Evolutionary conservation across 73 alveolate genomes (phyloP).

Genomic region (Effrenium voratum): DNA sequence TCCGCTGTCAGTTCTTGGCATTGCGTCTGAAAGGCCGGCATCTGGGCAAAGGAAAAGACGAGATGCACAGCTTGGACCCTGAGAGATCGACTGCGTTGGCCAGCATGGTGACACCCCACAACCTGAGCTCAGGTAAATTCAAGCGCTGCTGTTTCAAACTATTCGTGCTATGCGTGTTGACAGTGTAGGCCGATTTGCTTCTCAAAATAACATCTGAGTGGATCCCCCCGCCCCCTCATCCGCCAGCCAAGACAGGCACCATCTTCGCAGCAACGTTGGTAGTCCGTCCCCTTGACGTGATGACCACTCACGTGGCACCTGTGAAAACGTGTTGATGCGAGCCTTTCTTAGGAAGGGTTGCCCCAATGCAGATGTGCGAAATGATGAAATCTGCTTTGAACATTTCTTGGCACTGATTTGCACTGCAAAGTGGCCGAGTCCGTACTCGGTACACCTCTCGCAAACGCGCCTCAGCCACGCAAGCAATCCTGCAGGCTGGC

Average conservation of each 20-base stretch:
- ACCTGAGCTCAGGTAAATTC: too few relatives aligned
- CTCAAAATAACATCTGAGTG: not conserved
- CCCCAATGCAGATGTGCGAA: too few relatives aligned
- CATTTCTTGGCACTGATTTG: too few relatives aligned
- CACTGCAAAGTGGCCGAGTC: too few relatives aligned
- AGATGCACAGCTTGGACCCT: not conserved
- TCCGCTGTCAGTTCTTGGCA: slow-evolving; percentile 43
- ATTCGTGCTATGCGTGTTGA: not conserved
- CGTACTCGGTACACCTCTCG: too few relatives aligned
- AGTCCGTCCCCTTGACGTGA: slow-evolving; percentile 41
- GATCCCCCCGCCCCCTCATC: too few relatives aligned
- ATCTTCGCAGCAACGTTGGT: slow-evolving; percentile 29
- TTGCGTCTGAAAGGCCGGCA: slow-evolving; percentile 73
- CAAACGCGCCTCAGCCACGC: slow-evolving; percentile 42
- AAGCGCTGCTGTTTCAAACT: too few relatives aligned
- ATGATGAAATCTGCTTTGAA: too few relatives aligned
- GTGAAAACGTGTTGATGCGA: too few relatives aligned
- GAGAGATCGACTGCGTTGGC: slow-evolving; percentile 38
- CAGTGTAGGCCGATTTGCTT: not conserved
- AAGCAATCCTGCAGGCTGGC: slow-evolving; percentile 25
- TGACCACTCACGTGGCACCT: slow-evolving; percentile 53
- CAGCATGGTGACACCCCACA: slow-evolving; percentile 62
- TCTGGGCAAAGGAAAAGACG: not conserved
- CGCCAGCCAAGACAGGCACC: not conserved
- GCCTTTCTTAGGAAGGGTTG: too few relatives aligned